Evolutionary conservation across 306 rosid species (phyloP).

Genomic region (Fragaria vesca): DNA sequence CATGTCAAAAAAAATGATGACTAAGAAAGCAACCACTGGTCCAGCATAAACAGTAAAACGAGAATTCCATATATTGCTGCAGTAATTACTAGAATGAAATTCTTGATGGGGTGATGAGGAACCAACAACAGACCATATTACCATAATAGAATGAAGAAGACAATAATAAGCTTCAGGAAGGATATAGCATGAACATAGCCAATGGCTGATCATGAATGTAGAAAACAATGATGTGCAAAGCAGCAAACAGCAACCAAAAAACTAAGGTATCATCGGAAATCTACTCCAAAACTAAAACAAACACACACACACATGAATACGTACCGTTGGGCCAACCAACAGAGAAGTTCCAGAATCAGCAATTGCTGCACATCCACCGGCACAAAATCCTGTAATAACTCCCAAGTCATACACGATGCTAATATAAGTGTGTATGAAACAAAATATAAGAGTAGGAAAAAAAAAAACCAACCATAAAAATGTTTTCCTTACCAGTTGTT

Average conservation of each 20-base stretch:
- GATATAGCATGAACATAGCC: background rate
- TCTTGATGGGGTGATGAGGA: background rate
- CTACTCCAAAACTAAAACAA: background rate
- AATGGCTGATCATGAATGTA: background rate
- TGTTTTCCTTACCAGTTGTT: constrained; percentile 51
- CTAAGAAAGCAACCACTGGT: background rate
- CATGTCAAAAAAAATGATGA: background rate
- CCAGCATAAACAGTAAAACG: background rate
- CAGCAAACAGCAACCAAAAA: background rate
- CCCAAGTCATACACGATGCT: background rate
- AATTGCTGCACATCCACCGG: constrained; percentile 69
- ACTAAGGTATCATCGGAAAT: background rate
- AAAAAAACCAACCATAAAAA: background rate
- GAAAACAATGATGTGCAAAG: background rate
- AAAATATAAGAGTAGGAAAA: background rate
- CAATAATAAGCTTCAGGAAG: background rate
- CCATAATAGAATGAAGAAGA: background rate
- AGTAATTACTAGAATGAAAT: background rate
- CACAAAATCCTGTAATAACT: constrained; percentile 60
- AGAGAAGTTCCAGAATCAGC: constrained; percentile 89
- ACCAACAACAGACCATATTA: background rate
- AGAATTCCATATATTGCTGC: background rate
- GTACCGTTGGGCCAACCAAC: constrained; percentile 74
- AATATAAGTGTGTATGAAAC: background rate
- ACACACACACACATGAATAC: background rate